Conservation (phyloP, 116 monocot species). For the Iris pallida region DNA sequence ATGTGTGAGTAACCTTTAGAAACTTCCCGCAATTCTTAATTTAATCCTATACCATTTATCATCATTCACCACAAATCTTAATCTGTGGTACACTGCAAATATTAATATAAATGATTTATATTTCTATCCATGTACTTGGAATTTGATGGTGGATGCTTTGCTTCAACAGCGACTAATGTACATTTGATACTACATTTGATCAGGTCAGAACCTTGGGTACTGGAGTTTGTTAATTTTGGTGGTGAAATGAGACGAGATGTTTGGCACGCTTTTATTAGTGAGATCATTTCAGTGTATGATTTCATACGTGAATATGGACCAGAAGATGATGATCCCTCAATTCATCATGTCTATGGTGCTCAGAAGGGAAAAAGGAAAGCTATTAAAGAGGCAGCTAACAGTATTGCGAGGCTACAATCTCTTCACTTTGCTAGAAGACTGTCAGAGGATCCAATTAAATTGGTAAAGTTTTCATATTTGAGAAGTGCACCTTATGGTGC, state of each 20-base stretch:
- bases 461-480: constrained; percentile 85
- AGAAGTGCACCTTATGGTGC: constrained; percentile 70
- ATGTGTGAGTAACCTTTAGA: constrained; percentile 39
- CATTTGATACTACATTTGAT: constrained; percentile 4
- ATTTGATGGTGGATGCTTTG: no score
- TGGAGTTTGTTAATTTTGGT: constrained; percentile 96
- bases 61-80: not conserved
- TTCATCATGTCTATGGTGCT: constrained; percentile 79
- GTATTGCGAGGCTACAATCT: constrained; percentile 82
- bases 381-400: constrained; percentile 58
- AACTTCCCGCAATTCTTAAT: not conserved
- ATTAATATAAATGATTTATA: no score
- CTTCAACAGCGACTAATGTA: not conserved
- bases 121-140: not conserved
- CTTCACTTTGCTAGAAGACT: constrained; percentile 68
- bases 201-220: constrained; percentile 60
- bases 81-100: no score
- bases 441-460: constrained; percentile 78
- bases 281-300: constrained; percentile 66
- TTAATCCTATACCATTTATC: not conserved
- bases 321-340: constrained; percentile 60
- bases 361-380: constrained; percentile 65
- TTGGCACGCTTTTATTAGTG: constrained; percentile 88
- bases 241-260: constrained; percentile 92
- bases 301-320: constrained; percentile 88